Conservation (phyloP, 202 grass and related monocot genomes). For the Dendrocalamus latiflorus region DNA sequence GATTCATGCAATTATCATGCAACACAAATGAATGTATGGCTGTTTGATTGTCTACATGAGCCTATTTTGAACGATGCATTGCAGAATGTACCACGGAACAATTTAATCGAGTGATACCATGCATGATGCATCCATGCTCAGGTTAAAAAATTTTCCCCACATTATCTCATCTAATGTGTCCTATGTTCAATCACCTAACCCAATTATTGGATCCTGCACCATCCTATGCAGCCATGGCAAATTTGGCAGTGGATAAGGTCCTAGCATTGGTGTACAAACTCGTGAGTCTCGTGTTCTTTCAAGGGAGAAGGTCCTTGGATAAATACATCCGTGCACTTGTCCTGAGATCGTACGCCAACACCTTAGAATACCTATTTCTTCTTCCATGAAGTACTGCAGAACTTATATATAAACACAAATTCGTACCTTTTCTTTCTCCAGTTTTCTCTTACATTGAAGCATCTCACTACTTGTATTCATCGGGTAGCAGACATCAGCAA, state of each 20-base stretch:
- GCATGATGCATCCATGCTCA: neutral
- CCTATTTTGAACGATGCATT: neutral
- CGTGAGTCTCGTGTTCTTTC: neutral
- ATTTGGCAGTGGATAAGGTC: neutral
- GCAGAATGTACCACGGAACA: neutral
- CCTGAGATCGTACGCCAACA: neutral
- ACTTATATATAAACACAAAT: neutral
- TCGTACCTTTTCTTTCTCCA: neutral
- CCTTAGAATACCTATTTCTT: neutral
- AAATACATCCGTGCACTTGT: neutral
- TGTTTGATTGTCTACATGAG: neutral
- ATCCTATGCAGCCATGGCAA: neutral
- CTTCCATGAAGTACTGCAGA: neutral
- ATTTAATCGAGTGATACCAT: neutral
- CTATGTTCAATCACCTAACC: no score
- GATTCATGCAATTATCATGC: neutral
- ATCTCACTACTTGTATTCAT: neutral
- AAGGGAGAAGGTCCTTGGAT: neutral
- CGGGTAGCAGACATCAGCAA: conserved; percentile 19
- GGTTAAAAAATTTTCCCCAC: neutral
- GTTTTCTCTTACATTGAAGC: neutral
- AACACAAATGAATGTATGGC: neutral
- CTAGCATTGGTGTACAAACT: neutral
- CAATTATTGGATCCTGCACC: neutral
- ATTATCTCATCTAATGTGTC: neutral